These are phyloP conservation scores for Phenoliferia sp. DNA, from an alignment of 1,284 basidiomycete species.

Conservation along the genomic window DNA sequence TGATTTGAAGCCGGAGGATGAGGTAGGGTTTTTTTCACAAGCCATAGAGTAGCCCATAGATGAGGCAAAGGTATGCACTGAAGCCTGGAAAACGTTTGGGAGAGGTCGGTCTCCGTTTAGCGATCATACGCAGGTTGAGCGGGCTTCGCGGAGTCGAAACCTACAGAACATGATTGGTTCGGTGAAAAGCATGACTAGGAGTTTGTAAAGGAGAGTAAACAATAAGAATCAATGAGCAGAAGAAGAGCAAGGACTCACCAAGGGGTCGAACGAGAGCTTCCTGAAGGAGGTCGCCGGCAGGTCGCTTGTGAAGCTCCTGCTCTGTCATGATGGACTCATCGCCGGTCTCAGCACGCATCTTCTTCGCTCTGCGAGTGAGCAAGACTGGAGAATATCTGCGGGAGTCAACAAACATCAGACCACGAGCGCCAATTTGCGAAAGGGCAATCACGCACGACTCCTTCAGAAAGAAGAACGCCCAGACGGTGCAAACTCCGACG, in stretches of 20 bases:
- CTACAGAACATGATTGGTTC: slow-evolving; percentile 62
- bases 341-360: slow-evolving; percentile 48
- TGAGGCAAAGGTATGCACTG: slow-evolving; percentile 61
- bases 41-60: slow-evolving; percentile 46
- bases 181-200: slow-evolving; percentile 52
- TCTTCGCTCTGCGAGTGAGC: slow-evolving; percentile 54
- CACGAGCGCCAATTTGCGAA: not conserved
- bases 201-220: not conserved
- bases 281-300: slow-evolving; percentile 37
- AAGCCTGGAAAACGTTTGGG: slow-evolving; percentile 37
- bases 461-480: not conserved
- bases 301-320: slow-evolving; percentile 8
- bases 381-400: slow-evolving; percentile 55
- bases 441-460: slow-evolving; percentile 8
- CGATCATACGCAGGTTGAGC: not conserved
- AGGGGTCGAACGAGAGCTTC: slow-evolving; percentile 46
- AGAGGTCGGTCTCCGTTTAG: too few relatives aligned
- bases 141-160: not conserved
- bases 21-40: not conserved
- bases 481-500: not conserved
- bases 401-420: slow-evolving; percentile 34
- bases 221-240: not conserved
- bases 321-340: slow-evolving; percentile 26
- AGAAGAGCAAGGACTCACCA: slow-evolving; percentile 5
- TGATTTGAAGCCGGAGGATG: slow-evolving; percentile 7